Conservation (phyloP, 305 asterid species). For the Solanum hybrid region DNA sequence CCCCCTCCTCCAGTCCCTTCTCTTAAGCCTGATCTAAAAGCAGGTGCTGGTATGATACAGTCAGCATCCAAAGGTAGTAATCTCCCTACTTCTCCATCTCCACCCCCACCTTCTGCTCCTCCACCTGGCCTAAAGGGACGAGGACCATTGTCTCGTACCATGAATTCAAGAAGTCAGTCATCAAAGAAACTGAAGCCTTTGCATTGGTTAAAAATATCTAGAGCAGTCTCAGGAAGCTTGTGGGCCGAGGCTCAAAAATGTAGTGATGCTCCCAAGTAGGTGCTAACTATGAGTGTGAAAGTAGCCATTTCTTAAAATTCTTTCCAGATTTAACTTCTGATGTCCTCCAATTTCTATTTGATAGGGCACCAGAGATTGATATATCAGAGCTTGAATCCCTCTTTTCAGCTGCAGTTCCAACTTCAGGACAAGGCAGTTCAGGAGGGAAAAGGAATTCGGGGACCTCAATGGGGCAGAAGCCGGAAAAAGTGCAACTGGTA, state of each 20-base stretch:
- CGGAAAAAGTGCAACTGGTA: slow-evolving; percentile 97
- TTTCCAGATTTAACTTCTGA: slow-evolving; percentile 1
- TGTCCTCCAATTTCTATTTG: slow-evolving; percentile 11
- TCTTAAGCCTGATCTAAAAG: slow-evolving; percentile 14
- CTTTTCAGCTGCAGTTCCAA: slow-evolving; percentile 77
- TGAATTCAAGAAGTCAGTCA: slow-evolving; percentile 43
- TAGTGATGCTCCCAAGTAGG: slow-evolving; percentile 72
- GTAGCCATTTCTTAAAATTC: not conserved
- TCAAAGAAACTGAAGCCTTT: slow-evolving; percentile 80
- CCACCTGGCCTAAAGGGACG: slow-evolving; percentile 58
- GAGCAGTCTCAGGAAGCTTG: slow-evolving; percentile 97
- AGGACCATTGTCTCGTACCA: slow-evolving; percentile 46
- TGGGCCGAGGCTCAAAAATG: slow-evolving; percentile 96
- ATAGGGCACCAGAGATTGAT: slow-evolving; percentile 95
- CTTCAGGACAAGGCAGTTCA: slow-evolving; percentile 42
- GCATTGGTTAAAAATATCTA: slow-evolving; percentile 84
- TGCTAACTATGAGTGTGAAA: slow-evolving; percentile 14
- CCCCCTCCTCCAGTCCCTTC: slow-evolving; percentile 62
- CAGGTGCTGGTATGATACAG: slow-evolving; percentile 19
- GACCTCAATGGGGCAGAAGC: slow-evolving; percentile 47
- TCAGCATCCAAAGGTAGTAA: slow-evolving; percentile 11
- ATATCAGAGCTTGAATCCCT: slow-evolving; percentile 87
- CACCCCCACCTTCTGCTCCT: slow-evolving; percentile 75
- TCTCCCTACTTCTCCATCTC: slow-evolving; percentile 69
- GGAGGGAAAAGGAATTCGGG: slow-evolving; percentile 55